phyloP scores from a whole-genome alignment of 208 protist species.

The Acanthamoeba royreba region DNA sequence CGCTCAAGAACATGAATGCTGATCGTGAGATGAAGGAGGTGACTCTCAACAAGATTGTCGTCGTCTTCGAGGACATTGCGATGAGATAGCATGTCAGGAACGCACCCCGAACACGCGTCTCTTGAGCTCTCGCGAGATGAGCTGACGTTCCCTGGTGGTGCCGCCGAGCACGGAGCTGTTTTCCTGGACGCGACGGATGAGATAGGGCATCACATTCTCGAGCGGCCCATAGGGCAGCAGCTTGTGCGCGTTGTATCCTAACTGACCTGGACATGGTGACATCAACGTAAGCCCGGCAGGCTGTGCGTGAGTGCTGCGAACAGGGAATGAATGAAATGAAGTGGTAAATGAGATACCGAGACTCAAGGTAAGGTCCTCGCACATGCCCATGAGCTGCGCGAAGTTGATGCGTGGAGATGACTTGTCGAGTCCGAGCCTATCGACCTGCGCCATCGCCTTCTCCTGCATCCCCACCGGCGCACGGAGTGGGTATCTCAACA shows the following conservation, averaged over 20 bases:
- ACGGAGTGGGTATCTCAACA: not conserved
- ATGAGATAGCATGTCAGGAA: no score
- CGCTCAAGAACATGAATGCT: no score
- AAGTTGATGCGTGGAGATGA: not conserved
- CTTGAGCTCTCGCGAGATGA: not conserved
- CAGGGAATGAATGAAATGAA: no score
- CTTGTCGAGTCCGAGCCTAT: not conserved
- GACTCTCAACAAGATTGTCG: no score
- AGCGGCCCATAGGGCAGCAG: slow-evolving; percentile 25
- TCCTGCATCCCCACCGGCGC: not conserved
- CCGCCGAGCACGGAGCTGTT: slow-evolving; percentile 15
- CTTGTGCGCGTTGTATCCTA: slow-evolving; percentile 22
- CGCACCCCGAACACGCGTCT: not conserved
- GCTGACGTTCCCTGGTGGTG: not conserved
- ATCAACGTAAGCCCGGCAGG: not conserved
- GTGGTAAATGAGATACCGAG: not conserved
- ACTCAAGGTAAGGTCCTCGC: not conserved
- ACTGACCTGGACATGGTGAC: no score
- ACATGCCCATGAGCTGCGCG: slow-evolving; percentile 33
- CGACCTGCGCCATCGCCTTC: not conserved
- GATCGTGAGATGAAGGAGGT: no score
- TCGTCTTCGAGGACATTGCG: no score
- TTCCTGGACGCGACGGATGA: slow-evolving; percentile 14
- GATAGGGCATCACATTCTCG: slow-evolving; percentile 26
- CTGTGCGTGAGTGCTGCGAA: no score